Base-by-base conservation (phyloP, 2,329 filamentous ascomycete genomes). In the Ophiocordyceps robertsii region DNA sequence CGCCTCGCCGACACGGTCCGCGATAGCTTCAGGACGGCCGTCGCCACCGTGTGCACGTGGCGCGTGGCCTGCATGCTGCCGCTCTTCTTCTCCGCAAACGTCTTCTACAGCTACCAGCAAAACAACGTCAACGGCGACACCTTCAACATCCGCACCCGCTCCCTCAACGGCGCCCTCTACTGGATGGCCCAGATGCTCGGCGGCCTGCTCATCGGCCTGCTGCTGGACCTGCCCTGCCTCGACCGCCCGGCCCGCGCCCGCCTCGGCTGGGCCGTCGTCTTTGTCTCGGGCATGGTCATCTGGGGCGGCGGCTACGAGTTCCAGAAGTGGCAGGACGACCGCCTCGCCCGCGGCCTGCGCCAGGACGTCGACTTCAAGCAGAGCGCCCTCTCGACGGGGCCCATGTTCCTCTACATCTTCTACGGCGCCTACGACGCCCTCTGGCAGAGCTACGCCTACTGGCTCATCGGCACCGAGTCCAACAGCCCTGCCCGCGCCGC, bases 361-460 rank as follows among this genome's bases (percentile, higher is more conserved):
- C 63, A 70, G 43, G 61, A 67, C 40, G 56, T 72, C 43, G 69
- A 73, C 51, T 73, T 66, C 47, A 67, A 58, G 11, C 51, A 64
- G 29, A 69, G 67, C 32, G 48, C 57, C 35, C 63, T 69, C 35
- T 80, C 73, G 41, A 67, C 69, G 6, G 79, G 77, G 0, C 78
- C 79, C 10, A 80, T 84, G 51, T 75, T 82, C 51, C 63, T 84
- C 13, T 83, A 82, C 64, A 77, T 83, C 55, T 82, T 81, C 60
- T 84, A 82, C 54, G 80, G 80, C 35, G 70, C 75, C 47, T 81
- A 77, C 53, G 80, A 84, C 55, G 76, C 79, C 2, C 66, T 77
- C 16, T 83, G 77, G 77, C 79, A 83, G 56, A 75, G 72, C 3
- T 72, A 65, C 48, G 73, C 76, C 41, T 81, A 82, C 64, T 82